These are phyloP conservation scores for Collybia sordida DNA, from an alignment of 768 basidiomycete genomes.

Conservation along the genomic window DNA sequence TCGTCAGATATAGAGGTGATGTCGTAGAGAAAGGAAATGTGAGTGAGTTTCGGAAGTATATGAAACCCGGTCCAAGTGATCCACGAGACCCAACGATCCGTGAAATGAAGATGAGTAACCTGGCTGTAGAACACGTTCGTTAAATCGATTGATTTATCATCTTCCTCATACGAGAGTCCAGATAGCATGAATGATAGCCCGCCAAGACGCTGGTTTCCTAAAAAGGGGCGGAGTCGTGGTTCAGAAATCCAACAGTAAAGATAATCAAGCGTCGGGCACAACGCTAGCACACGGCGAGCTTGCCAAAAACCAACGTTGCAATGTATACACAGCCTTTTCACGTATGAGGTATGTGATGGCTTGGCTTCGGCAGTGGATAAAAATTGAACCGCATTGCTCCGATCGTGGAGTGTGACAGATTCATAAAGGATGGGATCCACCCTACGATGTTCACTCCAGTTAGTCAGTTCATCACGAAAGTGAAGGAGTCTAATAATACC, in stretches of 20 bases:
- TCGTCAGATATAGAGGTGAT: slow-evolving; percentile 1
- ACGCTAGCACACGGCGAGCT: background rate
- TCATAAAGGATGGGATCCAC: slow-evolving; percentile 4
- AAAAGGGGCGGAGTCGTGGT: slow-evolving; percentile 1
- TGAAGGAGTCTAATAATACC: background rate
- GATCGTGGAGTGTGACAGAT: background rate
- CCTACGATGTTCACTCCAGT: background rate
- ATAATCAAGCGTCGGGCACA: background rate
- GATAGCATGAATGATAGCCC: slow-evolving; percentile 1
- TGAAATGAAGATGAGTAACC: slow-evolving; percentile 5
- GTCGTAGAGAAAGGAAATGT: slow-evolving; percentile 4
- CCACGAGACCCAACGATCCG: slow-evolving; percentile 3
- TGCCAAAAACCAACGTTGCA: background rate
- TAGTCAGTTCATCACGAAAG: background rate
- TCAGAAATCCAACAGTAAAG: slow-evolving; percentile 1
- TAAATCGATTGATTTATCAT: background rate
- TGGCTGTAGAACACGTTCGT: background rate
- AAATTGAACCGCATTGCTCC: background rate
- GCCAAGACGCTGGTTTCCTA: background rate
- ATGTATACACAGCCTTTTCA: background rate
- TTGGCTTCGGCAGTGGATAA: background rate
- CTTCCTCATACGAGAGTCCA: background rate
- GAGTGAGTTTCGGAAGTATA: slow-evolving; percentile 5
- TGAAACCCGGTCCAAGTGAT: slow-evolving; percentile 1
- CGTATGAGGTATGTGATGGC: background rate